Base-by-base conservation (phyloP, 345 rosid genomes). In the Dimocarpus longan region DNA sequence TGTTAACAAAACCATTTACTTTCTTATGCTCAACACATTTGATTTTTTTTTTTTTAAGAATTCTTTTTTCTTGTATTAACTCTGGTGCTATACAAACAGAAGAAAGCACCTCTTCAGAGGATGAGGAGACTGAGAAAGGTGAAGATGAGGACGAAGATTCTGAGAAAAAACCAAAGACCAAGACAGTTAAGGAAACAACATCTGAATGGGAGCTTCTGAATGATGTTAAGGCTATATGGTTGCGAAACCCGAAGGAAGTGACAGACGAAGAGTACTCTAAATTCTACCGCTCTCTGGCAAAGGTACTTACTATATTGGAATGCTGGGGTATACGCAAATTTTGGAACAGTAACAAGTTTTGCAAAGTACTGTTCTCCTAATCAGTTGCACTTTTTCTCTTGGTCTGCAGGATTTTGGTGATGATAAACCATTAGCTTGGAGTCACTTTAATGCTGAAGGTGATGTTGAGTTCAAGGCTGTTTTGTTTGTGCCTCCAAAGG, bases 201-300 rank as follows among this genome's bases (percentile, higher is more conserved):
- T 75, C 78, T 81, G 99, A 94, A 70, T 94, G 99, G 99, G 99
- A 94, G 83, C 92, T 90, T 84, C 80, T 94, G 79, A 94, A 96
- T 84, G 98, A 96, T 88, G 94, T 94, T 44, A 96, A 96, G 82
- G 99, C 99, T 79, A 93, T 96, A 84, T 96, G 99, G 98, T 74
- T 96, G 86, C 87, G 99, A 71, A 94, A 81, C 89, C 99, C 99
- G 8, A 96, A 91, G 85, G 99, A 96, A 44, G 97, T 94, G 88
- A 90, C 99, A 0, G 97, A 92, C 3, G 97, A 96, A 80, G 97
- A 96, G 81, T 96, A 96, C 88, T 80, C 89, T 43, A 96, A 94
- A 75, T 96, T 96, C 87, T 96, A 96, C 82, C 93, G 86, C 24
- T 81, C 98, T 79, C 86, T 96, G 66, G 89, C 93, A 42, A 96